Evolutionary conservation across 2,329 filamentous ascomycete genomes (phyloP), one percentile per base, ranked within the genome.

Genomic region (Amauroascus verrucosus): DNA sequence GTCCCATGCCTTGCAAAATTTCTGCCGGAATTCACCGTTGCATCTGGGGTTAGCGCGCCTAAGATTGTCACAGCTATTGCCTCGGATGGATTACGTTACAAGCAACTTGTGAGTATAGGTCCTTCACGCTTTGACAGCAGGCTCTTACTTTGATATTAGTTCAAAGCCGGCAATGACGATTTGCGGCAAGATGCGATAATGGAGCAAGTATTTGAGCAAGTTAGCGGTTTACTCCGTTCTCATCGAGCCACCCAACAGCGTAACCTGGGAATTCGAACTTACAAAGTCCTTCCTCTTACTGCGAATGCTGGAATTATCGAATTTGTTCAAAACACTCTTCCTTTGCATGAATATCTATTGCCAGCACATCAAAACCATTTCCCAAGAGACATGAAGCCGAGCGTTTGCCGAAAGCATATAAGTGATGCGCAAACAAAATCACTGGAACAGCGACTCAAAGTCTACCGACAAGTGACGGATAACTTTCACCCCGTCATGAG

Each of bases 131-230:
- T 24, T 1, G 7, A 3, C n/a, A 16, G 11, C 35, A 18, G 2
- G 14, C 16, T 26, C 45, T 41, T 26, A 47, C 44, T 16, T 41
- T 22, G 22, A 5, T 24, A 20, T 48, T 58, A 82, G 76, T 83
- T 95, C 65, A 98, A 98, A 75, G 89, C 89, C 57, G 90, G 93
- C 16, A 91, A 91, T 64, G 93, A 98, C 67, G 91, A 98, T 65
- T 78, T 99, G 11, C 86, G 94, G 7, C 93, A 98, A 72, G 93
- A 99, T 64, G 88, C 91, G 43, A 98, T 83, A 75, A 99, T 99
- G 94, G 94, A 98, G 69, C 93, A 99, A 70, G 93, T 98, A 1
- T 99, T 98, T 67, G 88, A 90, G 55, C 89, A 95, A 69, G 93
- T 96, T 20, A 97, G 89, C 54, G 86, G 87, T 49, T 80, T 98